Percentiles rank a stretch among this genome's conserved stretches.
Conservation (phyloP, 371 early-diverging fungal genomes). For the Coemansia sp. region DNA sequence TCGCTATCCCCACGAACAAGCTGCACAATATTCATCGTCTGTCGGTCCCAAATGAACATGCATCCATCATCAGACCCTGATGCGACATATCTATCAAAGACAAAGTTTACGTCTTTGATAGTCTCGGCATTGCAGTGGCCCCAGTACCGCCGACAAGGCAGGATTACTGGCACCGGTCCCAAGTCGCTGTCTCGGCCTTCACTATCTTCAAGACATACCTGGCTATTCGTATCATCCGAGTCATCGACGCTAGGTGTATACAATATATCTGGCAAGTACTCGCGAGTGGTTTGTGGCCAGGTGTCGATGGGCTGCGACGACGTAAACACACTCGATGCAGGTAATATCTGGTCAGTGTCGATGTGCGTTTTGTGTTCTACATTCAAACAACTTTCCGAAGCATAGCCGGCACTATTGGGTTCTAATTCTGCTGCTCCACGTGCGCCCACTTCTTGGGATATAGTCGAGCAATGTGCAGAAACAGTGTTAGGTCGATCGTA, state of each 20-base stretch:
- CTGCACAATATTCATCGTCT: conserved; percentile 62
- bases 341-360: background rate
- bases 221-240: background rate
- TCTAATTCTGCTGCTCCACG: too few relatives aligned
- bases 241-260: too few relatives aligned
- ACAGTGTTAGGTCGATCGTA: background rate
- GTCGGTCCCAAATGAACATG: conserved; percentile 74
- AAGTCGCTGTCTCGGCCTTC: background rate
- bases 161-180: conserved; percentile 18
- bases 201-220: background rate
- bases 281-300: conserved; percentile 27
- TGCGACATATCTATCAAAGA: conserved; percentile 68
- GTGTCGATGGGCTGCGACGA: background rate
- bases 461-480: background rate
- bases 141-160: conserved; percentile 30
- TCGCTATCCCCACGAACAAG: conserved; percentile 66
- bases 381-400: background rate
- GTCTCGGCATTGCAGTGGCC: conserved; percentile 59
- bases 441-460: too few relatives aligned
- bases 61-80: conserved; percentile 82
- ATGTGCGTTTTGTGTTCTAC: background rate
- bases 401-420: too few relatives aligned
- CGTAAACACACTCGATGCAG: background rate
- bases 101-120: conserved; percentile 79
- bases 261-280: conserved; percentile 7